phyloP scores from a whole-genome alignment of 2,329 filamentous ascomycete species.

The Xylaria sp. region DNA sequence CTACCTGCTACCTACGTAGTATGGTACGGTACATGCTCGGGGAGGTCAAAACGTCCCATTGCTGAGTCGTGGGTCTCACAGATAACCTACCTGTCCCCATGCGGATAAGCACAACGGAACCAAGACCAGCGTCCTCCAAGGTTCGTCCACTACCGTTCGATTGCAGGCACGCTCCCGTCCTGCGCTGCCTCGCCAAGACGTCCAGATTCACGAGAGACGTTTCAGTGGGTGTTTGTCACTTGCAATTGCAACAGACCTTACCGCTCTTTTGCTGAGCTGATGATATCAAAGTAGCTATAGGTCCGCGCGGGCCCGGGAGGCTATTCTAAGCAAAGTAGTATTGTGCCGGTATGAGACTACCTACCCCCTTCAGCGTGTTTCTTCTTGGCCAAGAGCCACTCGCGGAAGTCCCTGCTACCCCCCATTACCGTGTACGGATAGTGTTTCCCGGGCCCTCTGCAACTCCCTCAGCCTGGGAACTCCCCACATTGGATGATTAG shows the following conservation, averaged over 20 bases:
- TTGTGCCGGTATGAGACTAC: neutral
- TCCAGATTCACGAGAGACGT: slow-evolving; percentile 26
- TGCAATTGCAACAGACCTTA: slow-evolving; percentile 21
- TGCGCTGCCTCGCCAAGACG: slow-evolving; percentile 22
- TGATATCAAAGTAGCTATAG: slow-evolving; percentile 13
- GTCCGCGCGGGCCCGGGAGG: slow-evolving; percentile 2
- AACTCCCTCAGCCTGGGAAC: slow-evolving; percentile 7
- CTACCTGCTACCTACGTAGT: too few relatives aligned
- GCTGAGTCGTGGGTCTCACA: slow-evolving; percentile 5
- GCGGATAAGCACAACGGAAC: slow-evolving; percentile 24
- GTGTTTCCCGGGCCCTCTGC: slow-evolving; percentile 2
- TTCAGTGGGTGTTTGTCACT: slow-evolving; percentile 23
- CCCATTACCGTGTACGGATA: neutral
- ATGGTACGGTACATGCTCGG: too few relatives aligned
- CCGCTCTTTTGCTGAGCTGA: slow-evolving; percentile 17
- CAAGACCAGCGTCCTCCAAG: slow-evolving; percentile 10
- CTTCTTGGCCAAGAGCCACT: neutral
- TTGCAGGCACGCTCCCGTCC: slow-evolving; percentile 21
- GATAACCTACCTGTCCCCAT: too few relatives aligned
- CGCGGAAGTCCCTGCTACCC: neutral
- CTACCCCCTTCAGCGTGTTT: neutral
- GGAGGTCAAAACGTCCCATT: slow-evolving; percentile 18
- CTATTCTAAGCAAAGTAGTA: neutral
- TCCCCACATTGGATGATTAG: slow-evolving; percentile 25
- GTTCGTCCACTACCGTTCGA: slow-evolving; percentile 17